phyloP scores from a whole-genome alignment of 2,329 filamentous ascomycete genomes.

The Colletotrichum camelliae region DNA sequence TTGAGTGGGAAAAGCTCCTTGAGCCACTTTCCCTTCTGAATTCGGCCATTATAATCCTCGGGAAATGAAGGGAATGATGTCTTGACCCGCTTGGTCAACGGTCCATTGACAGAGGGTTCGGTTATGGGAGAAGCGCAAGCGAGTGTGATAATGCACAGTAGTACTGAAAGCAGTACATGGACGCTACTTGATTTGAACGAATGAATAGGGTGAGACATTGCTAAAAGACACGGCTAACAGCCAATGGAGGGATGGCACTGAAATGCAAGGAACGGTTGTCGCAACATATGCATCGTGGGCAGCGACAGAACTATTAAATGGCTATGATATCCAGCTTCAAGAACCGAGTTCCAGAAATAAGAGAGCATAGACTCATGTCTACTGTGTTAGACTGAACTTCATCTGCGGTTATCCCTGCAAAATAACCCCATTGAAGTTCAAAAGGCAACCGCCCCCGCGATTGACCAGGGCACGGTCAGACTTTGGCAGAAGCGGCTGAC shows the following conservation, averaged over 20 bases:
- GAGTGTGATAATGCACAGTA: not conserved
- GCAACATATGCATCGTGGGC: not conserved
- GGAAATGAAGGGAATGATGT: not conserved
- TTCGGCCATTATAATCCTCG: not conserved
- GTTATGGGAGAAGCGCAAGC: not conserved
- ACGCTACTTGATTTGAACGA: not conserved
- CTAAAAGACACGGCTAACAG: not conserved
- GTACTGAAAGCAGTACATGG: not conserved
- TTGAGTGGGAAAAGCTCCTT: not conserved
- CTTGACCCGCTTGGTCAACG: not conserved
- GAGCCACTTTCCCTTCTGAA: not conserved
- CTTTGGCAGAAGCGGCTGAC: not conserved
- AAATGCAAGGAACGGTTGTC: not conserved
- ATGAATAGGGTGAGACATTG: not conserved
- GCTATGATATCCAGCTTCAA: not conserved
- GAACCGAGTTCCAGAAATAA: not conserved
- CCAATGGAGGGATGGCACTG: not conserved
- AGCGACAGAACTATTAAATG: not conserved
- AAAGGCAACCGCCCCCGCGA: not conserved
- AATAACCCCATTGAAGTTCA: not conserved
- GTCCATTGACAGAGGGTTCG: not conserved
- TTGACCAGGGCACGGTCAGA: not conserved
- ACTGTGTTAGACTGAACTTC: not conserved
- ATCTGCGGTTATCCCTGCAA: not conserved
- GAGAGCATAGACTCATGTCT: not conserved